Evolutionary conservation across 345 rosid genomes (phyloP).

Genomic region (Syzygium grande): DNA sequence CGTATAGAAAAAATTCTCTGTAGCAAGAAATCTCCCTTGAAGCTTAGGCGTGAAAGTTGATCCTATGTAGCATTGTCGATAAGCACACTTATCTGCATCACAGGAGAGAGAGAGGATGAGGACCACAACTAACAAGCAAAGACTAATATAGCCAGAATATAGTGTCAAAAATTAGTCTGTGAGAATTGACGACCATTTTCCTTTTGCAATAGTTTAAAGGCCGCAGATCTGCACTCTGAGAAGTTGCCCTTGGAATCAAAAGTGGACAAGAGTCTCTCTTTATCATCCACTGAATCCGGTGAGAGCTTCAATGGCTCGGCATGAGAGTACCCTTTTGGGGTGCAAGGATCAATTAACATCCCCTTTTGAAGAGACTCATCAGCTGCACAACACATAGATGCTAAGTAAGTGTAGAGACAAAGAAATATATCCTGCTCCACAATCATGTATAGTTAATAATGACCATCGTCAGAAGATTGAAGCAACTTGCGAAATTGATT

Average conservation of each 20-base stretch:
- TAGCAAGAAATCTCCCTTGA: slow-evolving; percentile 75
- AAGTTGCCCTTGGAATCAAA: slow-evolving; percentile 72
- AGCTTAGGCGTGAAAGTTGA: slow-evolving; percentile 75
- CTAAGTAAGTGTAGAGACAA: neutral
- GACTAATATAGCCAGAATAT: neutral
- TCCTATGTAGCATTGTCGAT: slow-evolving; percentile 59
- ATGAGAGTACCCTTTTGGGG: slow-evolving; percentile 60
- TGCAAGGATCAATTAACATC: slow-evolving; percentile 62
- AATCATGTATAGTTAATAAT: neutral
- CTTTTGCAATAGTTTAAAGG: slow-evolving; percentile 47
- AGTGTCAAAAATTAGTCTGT: neutral
- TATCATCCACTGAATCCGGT: slow-evolving; percentile 30
- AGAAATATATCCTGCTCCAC: neutral
- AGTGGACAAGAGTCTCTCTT: slow-evolving; percentile 16
- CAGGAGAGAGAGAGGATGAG: neutral
- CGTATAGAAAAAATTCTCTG: slow-evolving; percentile 80
- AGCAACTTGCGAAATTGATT: neutral
- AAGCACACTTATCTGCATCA: slow-evolving; percentile 59
- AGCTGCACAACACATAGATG: slow-evolving; percentile 23
- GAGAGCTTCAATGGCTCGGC: slow-evolving; percentile 20
- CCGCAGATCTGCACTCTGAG: slow-evolving; percentile 81
- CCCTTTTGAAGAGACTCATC: slow-evolving; percentile 25
- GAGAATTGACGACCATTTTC: slow-evolving; percentile 54
- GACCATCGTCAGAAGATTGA: neutral
- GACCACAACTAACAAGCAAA: neutral